Base-by-base conservation (phyloP, 2,329 filamentous ascomycete genomes). In the Diplodia seriata region DNA sequence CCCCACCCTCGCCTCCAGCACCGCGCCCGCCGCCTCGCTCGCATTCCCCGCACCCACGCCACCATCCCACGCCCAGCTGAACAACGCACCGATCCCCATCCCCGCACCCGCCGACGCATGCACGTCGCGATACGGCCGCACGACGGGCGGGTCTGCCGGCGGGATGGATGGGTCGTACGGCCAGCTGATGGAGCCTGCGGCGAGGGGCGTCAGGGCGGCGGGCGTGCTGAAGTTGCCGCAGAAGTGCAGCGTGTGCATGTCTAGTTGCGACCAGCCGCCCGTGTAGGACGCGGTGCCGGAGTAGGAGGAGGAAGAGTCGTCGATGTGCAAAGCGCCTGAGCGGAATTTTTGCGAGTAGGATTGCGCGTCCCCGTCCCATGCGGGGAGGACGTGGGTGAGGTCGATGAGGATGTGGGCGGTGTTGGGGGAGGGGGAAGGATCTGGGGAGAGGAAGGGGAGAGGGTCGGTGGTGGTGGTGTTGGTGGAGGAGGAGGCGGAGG, bases 1-100 rank as follows among this genome's bases (percentile, higher is more conserved):
- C 0, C 88, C 90, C 0, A 90, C 87, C 38, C 82, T 78, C 0
- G 86, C 87, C 33, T 78, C 83, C 23, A 88, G 72, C 2, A 77
- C 76, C 0, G 73, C 9, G 72, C 69, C 77, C 2, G 72, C 73
- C 68, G 69, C 55, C 2, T 26, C 23, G 9, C 36, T 51, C 1
- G 8, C 23, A 4, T 2, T 20, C 3, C n/a, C 49, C 4, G 9
- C 4, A 14, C 20, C 14, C 29, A 4, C 23, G 23, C 23, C 23
- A 26, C 6, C 43, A 0, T 7, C 50, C 20, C 50, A 26, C 11
- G 23, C 38, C 76, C 85, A 87, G 0, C 78, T 80, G 67, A 86
- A 87, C 1, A 86, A 70, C 0, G 83, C 84, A 0, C 85, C 85
- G 1, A 86, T 2, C 2, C 63, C 63, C 51, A 56, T 23, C 12